These are phyloP conservation scores for Sporothrix sp. DNA, from an alignment of 2,329 filamentous ascomycete species.

Conservation along the genomic window DNA sequence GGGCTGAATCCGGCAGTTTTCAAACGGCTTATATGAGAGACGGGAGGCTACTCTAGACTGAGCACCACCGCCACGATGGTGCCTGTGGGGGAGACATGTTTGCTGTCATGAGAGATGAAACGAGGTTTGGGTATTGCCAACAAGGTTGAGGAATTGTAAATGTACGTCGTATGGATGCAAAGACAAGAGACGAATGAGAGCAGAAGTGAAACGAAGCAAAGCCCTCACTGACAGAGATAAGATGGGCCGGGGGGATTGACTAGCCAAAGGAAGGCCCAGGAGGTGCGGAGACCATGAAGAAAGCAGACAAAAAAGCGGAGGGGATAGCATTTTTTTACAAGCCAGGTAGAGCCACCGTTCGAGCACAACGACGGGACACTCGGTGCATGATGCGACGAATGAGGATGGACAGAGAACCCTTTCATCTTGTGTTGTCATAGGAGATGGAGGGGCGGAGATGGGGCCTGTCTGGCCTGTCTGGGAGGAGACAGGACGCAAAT, in stretches of 20 bases:
- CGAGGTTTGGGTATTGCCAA: too few relatives aligned
- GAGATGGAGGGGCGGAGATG: conserved; percentile 4
- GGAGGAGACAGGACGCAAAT: conserved; percentile 4
- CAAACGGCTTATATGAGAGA: not conserved
- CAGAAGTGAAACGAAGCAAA: too few relatives aligned
- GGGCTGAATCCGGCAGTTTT: conserved; percentile 1
- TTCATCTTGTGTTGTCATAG: conserved; percentile 7
- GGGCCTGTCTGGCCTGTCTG: conserved; percentile 6
- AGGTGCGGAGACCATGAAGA: not conserved
- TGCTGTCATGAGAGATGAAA: too few relatives aligned
- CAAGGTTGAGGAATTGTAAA: too few relatives aligned
- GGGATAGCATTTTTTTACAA: too few relatives aligned
- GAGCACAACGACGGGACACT: not conserved
- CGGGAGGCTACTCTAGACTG: not conserved
- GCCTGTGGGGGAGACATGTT: not conserved
- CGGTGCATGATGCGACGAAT: not conserved
- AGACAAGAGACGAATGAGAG: too few relatives aligned
- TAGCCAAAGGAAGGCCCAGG: not conserved
- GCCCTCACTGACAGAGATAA: too few relatives aligned
- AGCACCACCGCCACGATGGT: not conserved
- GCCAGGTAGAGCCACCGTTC: too few relatives aligned
- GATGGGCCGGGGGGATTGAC: too few relatives aligned
- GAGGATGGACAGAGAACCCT: not conserved
- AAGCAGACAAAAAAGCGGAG: not conserved
- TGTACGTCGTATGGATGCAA: too few relatives aligned